Base-by-base conservation (phyloP, 2,329 filamentous ascomycete genomes). In the Exophiala sp. region DNA sequence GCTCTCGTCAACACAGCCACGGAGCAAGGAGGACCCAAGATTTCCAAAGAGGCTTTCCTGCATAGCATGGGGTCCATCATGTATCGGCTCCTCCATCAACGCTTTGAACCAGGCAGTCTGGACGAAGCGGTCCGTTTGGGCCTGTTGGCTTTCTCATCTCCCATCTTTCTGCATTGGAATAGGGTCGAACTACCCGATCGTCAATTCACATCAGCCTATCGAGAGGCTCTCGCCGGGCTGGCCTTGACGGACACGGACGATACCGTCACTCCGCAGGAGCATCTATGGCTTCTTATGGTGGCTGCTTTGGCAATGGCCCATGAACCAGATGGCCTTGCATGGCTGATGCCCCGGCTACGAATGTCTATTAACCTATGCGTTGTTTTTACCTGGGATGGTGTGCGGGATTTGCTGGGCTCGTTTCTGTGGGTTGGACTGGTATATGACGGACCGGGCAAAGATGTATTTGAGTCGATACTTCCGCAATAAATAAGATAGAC, bases 151-250 rank as follows among this genome's bases (percentile, higher is more conserved):
- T 72, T 70, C 43, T 62, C 62, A 3, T 64, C 60, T n/a, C 60
- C 62, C 46, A 50, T 70, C n/a, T 73, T 73, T 53, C 58, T 73
- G 5, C 67, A 67, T 24, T 70, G 67, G 67, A 54, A 62, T 19
- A 52, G 62, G 22, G 42, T 67, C 5, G 47, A 27, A 18, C 13
- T 56, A n/a, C 46, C 56, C 6, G 58, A 62, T 45, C 14, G 32
- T 22, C 48, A 58, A 16, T 56, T 65, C 32, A 14, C 48, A 38
- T 21, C 32, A 16, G 24, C 23, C 11, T 58, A 52, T 24, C 52
- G 47, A 43, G 49, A 44, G 7, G 57, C 47, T 45, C 48, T 63
- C 29, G 16, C 22, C 16, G 35, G 21, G 13, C 21, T 47, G 9
- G 34, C 47, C 18, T 22, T 54, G 23, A 27, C 24, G 24, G 5